Percentiles rank a stretch among this genome's conserved stretches.
phyloP scores from a whole-genome alignment of 768 basidiomycete genomes.

The Gautieria morchelliformis region DNA sequence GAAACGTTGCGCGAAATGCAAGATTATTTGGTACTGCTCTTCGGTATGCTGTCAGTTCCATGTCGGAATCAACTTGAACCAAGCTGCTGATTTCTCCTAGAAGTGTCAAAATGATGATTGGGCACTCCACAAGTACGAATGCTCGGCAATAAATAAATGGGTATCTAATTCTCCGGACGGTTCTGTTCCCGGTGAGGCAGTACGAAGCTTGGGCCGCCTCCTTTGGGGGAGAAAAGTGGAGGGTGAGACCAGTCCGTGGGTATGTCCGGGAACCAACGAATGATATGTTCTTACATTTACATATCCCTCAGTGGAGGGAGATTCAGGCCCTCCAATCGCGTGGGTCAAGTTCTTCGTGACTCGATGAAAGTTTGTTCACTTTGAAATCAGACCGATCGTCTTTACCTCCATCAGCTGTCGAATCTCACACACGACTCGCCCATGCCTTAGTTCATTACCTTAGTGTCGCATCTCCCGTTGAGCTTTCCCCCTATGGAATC shows the following conservation, averaged over 20 bases:
- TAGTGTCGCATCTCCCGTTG: slow-evolving; percentile 45
- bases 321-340: slow-evolving; percentile 7
- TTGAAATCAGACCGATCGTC: slow-evolving; percentile 42
- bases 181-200: slow-evolving; percentile 61
- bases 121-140: slow-evolving; percentile 71
- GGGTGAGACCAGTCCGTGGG: slow-evolving; percentile 48
- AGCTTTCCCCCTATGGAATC: slow-evolving; percentile 49
- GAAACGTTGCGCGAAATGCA: slow-evolving; percentile 70
- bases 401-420: slow-evolving; percentile 37
- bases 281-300: background rate
- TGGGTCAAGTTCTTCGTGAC: background rate
- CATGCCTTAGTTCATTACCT: slow-evolving; percentile 69
- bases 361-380: background rate
- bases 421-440: slow-evolving; percentile 60
- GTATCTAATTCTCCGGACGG: slow-evolving; percentile 35
- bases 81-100: slow-evolving; percentile 24
- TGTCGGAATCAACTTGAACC: background rate
- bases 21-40: slow-evolving; percentile 65
- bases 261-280: slow-evolving; percentile 18
- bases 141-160: slow-evolving; percentile 56
- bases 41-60: slow-evolving; percentile 28
- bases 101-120: slow-evolving; percentile 68
- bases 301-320: background rate
- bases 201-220: slow-evolving; percentile 70
- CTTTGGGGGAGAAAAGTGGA: slow-evolving; percentile 54